Evolutionary conservation across 2,329 filamentous ascomycete genomes (phyloP).

Genomic region (Aureobasidium sp.): DNA sequence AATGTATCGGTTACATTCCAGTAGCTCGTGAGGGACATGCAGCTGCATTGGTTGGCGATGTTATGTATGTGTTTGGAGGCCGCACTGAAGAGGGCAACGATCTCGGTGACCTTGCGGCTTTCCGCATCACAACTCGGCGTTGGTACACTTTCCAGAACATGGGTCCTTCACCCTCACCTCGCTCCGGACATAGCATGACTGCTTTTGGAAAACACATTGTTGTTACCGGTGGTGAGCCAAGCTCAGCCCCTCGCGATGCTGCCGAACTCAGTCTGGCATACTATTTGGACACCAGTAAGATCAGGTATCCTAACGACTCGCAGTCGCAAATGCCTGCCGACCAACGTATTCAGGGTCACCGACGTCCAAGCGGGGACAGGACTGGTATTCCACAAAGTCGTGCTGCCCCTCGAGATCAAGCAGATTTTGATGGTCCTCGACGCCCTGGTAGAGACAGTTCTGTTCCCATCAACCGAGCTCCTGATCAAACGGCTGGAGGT

Average conservation of each 20-base stretch:
- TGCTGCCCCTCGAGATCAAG: slow-evolving; percentile 18
- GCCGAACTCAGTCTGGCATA: slow-evolving; percentile 85
- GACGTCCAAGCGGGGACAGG: slow-evolving; percentile 25
- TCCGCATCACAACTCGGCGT: slow-evolving; percentile 68
- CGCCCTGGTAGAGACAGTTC: slow-evolving; percentile 19
- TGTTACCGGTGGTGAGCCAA: slow-evolving; percentile 88
- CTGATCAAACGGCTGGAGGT: slow-evolving; percentile 34
- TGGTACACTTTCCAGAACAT: slow-evolving; percentile 99
- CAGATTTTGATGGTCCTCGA: slow-evolving; percentile 16
- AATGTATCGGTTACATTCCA: slow-evolving; percentile 97
- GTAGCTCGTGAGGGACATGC: slow-evolving; percentile 90
- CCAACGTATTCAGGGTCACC: slow-evolving; percentile 21
- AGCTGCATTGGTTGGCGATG: slow-evolving; percentile 85
- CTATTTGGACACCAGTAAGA: slow-evolving; percentile 89
- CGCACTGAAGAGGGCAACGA: slow-evolving; percentile 89
- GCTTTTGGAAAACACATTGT: slow-evolving; percentile 87
- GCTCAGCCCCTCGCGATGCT: slow-evolving; percentile 69
- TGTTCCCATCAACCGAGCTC: slow-evolving; percentile 18
- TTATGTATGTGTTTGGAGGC: slow-evolving; percentile 98
- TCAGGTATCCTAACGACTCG: slow-evolving; percentile 72
- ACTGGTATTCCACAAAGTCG: slow-evolving; percentile 15
- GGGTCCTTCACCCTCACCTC: slow-evolving; percentile 86
- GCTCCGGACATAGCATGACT: slow-evolving; percentile 97
- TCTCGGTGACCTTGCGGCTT: slow-evolving; percentile 84
- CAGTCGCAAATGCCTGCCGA: slow-evolving; percentile 25